phyloP scores from a whole-genome alignment of 495 filamentous ascomycete species.

The Jackrogersella multiformis region DNA sequence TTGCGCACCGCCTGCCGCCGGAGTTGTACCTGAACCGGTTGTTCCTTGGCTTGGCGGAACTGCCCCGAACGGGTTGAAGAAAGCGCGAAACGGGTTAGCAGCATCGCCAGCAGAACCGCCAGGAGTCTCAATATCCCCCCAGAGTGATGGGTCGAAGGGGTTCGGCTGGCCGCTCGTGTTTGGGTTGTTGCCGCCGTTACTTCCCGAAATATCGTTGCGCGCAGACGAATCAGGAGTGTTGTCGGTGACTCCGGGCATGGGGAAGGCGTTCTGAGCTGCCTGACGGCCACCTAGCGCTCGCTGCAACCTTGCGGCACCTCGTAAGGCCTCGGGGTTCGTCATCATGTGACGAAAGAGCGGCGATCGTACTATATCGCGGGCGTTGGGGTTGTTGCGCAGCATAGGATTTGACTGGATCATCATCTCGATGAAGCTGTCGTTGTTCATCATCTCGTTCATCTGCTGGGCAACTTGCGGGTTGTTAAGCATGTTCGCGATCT shows the following conservation, averaged over 20 bases:
- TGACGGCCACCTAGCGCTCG: slow-evolving; percentile 69
- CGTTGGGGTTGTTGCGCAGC: slow-evolving; percentile 83
- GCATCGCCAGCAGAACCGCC: slow-evolving; percentile 45
- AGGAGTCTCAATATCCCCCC: slow-evolving; percentile 29
- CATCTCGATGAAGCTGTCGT: slow-evolving; percentile 89
- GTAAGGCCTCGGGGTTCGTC: slow-evolving; percentile 86
- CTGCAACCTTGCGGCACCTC: slow-evolving; percentile 82
- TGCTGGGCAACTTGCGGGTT: slow-evolving; percentile 83
- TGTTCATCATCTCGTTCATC: slow-evolving; percentile 93
- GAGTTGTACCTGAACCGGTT: slow-evolving; percentile 40
- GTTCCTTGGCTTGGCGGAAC: slow-evolving; percentile 30
- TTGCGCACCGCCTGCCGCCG: slow-evolving; percentile 20
- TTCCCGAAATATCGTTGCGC: slow-evolving; percentile 34
- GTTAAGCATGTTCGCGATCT: slow-evolving; percentile 82
- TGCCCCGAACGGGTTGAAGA: slow-evolving; percentile 61
- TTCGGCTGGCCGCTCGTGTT: slow-evolving; percentile 47
- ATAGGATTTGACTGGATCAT: slow-evolving; percentile 90
- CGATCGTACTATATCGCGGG: slow-evolving; percentile 83
- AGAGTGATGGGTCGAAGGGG: slow-evolving; percentile 51
- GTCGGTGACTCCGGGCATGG: slow-evolving; percentile 88
- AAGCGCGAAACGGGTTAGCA: slow-evolving; percentile 76
- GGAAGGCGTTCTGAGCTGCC: slow-evolving; percentile 66
- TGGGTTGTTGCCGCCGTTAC: slow-evolving; percentile 20
- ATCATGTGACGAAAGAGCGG: slow-evolving; percentile 92
- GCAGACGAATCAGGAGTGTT: slow-evolving; percentile 59